Base-by-base conservation (phyloP, 75 land plant species). In the Sequoia sempervirens region DNA sequence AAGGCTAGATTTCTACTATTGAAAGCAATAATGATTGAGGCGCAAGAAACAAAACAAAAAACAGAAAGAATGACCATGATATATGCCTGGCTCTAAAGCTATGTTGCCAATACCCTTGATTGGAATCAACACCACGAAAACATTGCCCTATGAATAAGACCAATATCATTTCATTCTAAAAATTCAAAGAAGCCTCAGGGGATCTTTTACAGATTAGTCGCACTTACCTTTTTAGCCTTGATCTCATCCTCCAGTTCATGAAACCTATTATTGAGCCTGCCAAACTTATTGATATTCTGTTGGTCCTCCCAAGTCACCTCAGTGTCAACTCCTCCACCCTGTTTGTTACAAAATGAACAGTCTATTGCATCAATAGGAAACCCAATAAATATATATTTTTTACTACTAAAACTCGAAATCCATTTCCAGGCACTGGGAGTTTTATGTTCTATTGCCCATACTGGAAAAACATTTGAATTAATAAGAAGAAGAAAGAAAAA, bases 241-340 rank as follows among this genome's bases (percentile, higher is more conserved):
- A 97, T 97, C 78, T 97, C 98, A 75, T 97, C 99, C 75, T 97
- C 98, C 40, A 97, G 91, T 78, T 97, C 99, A 84, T 97, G 99
- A 68, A 97, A 90, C 79, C 97, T 87, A 89, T 91, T 95, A 74
- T 97, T 97, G 82, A 96, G 86, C 73, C 98, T 86, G 14, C 95
- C 93, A 75, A 97, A 97, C 61, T 83, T 86, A 86, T 97, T 97
- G 83, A 97, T 97, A 85, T 97, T 96, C 88, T 96, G 98, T 86
- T 97, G 98, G 83, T 97, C 99, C 82, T 96, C 99, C 99, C 99
- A 97, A 3, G 98, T 97, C 58, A 97, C 99, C 89, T 93, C 92
- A 43, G 93, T 90, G 78, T 97, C 98, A 79, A 91, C 87, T 81
- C 93, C 96, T 47, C 86, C 88, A 23, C 96, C 93, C 97, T 95